Evolutionary conservation across 768 basidiomycete genomes (phyloP).

Genomic region (Trametes coccinea): DNA sequence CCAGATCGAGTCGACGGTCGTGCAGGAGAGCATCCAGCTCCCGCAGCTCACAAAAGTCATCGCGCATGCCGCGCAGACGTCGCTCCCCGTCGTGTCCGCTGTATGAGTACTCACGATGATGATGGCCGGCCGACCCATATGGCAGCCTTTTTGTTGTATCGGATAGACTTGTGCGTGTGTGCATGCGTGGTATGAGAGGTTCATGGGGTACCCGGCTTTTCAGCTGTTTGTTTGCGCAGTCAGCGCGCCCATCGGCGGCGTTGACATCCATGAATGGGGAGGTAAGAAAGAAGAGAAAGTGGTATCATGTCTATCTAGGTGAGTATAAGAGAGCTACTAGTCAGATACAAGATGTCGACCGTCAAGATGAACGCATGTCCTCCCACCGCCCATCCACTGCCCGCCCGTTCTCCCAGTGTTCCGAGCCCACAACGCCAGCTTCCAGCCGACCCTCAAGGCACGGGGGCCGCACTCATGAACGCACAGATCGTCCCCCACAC

Average conservation of each 20-base stretch:
- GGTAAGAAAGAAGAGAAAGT: background rate
- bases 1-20: slow-evolving; percentile 81
- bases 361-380: too few relatives aligned
- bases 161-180: background rate
- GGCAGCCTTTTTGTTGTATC: background rate
- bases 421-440: too few relatives aligned
- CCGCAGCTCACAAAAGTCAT: slow-evolving; percentile 79
- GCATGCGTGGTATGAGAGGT: background rate
- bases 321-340: background rate
- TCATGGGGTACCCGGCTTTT: too few relatives aligned
- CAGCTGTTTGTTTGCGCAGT: too few relatives aligned
- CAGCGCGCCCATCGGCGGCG: too few relatives aligned
- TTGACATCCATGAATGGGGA: too few relatives aligned
- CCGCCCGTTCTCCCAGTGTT: background rate
- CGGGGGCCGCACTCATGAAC: slow-evolving; percentile 41
- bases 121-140: slow-evolving; percentile 1
- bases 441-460: slow-evolving; percentile 3
- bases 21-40: slow-evolving; percentile 80
- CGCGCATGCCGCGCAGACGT: slow-evolving; percentile 61
- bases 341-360: background rate
- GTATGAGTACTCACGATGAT: background rate
- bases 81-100: slow-evolving; percentile 18
- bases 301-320: slow-evolving; percentile 6
- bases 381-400: too few relatives aligned
- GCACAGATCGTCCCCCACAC: slow-evolving; percentile 75